These are phyloP conservation scores for Cercospora berteroae DNA, from an alignment of 2,329 filamentous ascomycete species.

Conservation along the genomic window DNA sequence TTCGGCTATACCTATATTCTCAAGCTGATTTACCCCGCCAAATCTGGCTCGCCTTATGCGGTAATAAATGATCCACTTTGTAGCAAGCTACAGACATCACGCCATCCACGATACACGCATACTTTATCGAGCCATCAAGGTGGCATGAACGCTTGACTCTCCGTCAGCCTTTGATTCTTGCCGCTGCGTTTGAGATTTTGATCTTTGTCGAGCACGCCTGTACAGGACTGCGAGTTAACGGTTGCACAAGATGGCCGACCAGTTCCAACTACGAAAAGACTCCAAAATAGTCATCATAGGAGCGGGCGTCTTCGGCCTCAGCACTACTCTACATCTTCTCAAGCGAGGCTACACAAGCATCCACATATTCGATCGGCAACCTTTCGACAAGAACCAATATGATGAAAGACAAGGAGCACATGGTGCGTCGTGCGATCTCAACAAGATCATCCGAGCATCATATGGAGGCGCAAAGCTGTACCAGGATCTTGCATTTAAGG, in stretches of 20 bases:
- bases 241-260: constrained; percentile 12
- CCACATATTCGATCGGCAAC: constrained; percentile 37
- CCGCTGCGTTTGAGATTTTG: no score
- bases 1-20: no score
- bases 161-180: no score
- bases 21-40: neutral
- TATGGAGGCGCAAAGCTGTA: constrained; percentile 29
- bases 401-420: constrained; percentile 24
- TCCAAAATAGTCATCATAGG: constrained; percentile 41
- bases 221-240: no score
- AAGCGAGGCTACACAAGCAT: constrained; percentile 31
- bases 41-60: neutral
- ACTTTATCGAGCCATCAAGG: neutral
- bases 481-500: constrained; percentile 28
- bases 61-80: neutral
- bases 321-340: constrained; percentile 39
- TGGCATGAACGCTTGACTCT: neutral
- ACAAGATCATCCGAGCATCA: constrained; percentile 31
- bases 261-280: constrained; percentile 13
- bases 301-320: constrained; percentile 47
- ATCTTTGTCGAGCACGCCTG: no score
- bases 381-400: constrained; percentile 26
- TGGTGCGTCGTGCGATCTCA: constrained; percentile 28
- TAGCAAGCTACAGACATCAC: neutral
- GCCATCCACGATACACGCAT: neutral